These are phyloP conservation scores for Trichoderma sp. DNA, from an alignment of 2,329 filamentous ascomycete genomes.

Conservation along the genomic window DNA sequence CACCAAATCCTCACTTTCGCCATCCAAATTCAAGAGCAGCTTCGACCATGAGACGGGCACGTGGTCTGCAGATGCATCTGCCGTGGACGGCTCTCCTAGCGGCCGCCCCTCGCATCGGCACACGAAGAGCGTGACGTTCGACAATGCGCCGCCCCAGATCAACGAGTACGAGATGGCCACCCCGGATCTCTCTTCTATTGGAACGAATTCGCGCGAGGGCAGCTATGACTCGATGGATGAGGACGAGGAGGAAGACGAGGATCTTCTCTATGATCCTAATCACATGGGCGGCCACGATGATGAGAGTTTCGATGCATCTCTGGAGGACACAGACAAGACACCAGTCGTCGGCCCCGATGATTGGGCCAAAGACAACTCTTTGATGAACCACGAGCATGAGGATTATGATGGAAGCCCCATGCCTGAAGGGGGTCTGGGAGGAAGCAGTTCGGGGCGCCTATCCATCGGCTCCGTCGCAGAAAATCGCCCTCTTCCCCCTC, in stretches of 20 bases:
- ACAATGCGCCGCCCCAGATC: conserved; percentile 86
- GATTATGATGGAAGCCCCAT: conserved; percentile 68
- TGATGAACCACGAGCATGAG: conserved; percentile 29
- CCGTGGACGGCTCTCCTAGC: conserved; percentile 58
- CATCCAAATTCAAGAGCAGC: conserved; percentile 61
- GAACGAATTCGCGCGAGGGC: conserved; percentile 84
- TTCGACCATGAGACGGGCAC: conserved; percentile 68
- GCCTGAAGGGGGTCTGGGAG: conserved; percentile 50
- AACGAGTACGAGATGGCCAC: conserved; percentile 99
- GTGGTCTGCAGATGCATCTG: conserved; percentile 65
- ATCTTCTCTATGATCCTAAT: conserved; percentile 55
- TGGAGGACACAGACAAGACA: conserved; percentile 95
- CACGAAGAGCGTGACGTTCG: conserved; percentile 96
- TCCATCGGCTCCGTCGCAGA: conserved; percentile 71
- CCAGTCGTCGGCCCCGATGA: conserved; percentile 97
- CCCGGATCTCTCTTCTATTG: conserved; percentile 88
- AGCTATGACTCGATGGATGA: conserved; percentile 87
- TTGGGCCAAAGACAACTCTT: conserved; percentile 74
- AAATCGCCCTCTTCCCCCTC: conserved; percentile 79
- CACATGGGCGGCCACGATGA: conserved; percentile 57
- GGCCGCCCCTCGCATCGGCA: conserved; percentile 74
- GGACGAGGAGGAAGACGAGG: conserved; percentile 69
- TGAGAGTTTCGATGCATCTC: conserved; percentile 92
- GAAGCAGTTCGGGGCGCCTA: conserved; percentile 49
- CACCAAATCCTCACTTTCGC: conserved; percentile 83